These are phyloP conservation scores for Talaromyces sp. DNA, from an alignment of 2,329 filamentous ascomycete species.

Conservation along the genomic window DNA sequence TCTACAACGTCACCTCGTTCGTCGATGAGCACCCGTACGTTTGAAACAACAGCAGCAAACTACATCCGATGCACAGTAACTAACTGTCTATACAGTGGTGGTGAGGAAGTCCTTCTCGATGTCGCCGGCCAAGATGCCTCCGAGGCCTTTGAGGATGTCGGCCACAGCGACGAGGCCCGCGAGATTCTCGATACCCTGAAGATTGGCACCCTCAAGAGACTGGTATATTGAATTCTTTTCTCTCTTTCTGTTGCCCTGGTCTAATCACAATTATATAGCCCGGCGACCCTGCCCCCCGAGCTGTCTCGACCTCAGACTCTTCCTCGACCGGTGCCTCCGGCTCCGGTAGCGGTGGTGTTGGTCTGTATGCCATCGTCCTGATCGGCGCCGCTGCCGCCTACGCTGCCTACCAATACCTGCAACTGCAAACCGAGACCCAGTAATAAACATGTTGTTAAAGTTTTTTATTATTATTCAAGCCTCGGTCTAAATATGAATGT, in stretches of 20 bases:
- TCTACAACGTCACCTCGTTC: slow-evolving; percentile 87
- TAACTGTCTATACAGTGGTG: slow-evolving; percentile 60
- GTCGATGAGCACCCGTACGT: slow-evolving; percentile 93
- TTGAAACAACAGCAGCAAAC: background rate
- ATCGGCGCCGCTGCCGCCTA: slow-evolving; percentile 74
- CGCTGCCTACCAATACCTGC: slow-evolving; percentile 79
- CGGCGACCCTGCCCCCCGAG: slow-evolving; percentile 72
- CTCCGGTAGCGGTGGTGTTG: slow-evolving; percentile 60
- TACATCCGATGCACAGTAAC: background rate
- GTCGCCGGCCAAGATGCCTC: slow-evolving; percentile 94
- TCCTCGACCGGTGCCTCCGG: slow-evolving; percentile 23
- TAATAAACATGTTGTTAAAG: background rate
- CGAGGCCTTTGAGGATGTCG: slow-evolving; percentile 98
- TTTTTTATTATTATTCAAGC: background rate
- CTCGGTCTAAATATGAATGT: background rate
- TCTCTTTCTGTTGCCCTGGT: background rate
- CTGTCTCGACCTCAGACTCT: slow-evolving; percentile 47
- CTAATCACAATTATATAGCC: slow-evolving; percentile 40
- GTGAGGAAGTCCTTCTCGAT: slow-evolving; percentile 96
- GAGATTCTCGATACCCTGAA: slow-evolving; percentile 79
- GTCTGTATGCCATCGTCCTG: slow-evolving; percentile 75
- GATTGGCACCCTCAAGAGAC: slow-evolving; percentile 73
- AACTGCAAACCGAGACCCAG: slow-evolving; percentile 34
- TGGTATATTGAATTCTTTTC: slow-evolving; percentile 52
- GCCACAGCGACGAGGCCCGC: slow-evolving; percentile 96